Base-by-base conservation (phyloP, 495 filamentous ascomycete species). In the Choiromyces venosus region DNA sequence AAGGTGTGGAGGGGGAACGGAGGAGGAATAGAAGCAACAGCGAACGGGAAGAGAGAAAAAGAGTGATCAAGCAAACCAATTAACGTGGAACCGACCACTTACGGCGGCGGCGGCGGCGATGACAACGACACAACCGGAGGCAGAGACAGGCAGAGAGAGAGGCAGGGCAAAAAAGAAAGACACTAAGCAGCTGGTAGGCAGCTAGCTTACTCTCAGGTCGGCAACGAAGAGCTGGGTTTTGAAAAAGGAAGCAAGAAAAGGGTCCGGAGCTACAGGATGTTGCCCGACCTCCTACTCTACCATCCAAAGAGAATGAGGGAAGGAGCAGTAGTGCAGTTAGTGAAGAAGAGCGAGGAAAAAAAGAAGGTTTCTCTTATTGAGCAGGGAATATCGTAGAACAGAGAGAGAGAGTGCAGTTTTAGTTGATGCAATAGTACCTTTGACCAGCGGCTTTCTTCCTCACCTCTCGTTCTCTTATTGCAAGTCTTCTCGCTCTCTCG, bases 51-150 rank as follows among this genome's bases (percentile, higher is more conserved):
- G 67, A 75, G 52, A 42, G 44, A 29, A 16, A 52, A 52, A 61
- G 52, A 76, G 29, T 65, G 75, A 73, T 70, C 46, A 38, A 75
- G 65, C 69, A 52, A 52, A 73, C 52, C 52, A 29, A 29, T 29
- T 12, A 16, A 16, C 4, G 9, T 25, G n/a, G 52, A 61, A 29
- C 52, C 52, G 6, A 61, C 52, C 52, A 61, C 52, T 61, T 29
- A 44, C 42, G 18, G 42, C 42, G 42, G 52, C 52, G 46, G 46
- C n/a, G 52, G 52, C 46, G 46, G 46, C 52, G 52, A 29, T 61
- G 52, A 61, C 52, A 61, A 61, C 52, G 70, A 37, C 67, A 35
- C 70, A 72, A 40, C 70, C 70, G 66, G 66, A 37, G 52, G 52
- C 52, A 61, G 52, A 29, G 52, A 4, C 25, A 61, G 52, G 52